Conservation (phyloP, 2,329 filamentous ascomycete species). For the Magnaporthiopsis rhizophila region DNA sequence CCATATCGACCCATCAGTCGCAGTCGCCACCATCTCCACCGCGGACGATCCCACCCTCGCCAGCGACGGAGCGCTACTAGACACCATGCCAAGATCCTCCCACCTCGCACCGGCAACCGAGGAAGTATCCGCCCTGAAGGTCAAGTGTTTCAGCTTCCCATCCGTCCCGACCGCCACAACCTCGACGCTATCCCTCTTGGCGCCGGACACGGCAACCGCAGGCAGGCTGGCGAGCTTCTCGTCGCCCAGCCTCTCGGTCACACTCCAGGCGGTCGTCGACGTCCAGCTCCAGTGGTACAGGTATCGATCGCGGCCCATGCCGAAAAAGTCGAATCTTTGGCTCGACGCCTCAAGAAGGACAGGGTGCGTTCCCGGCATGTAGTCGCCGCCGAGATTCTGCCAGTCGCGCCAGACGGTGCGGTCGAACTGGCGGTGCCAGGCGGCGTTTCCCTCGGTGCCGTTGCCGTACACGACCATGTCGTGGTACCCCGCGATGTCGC, state of each 20-base stretch:
- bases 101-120: neutral
- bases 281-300: constrained; percentile 4
- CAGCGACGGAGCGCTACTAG: neutral
- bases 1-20: constrained; percentile 5
- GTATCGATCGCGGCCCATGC: neutral
- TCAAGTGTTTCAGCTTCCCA: constrained; percentile 3
- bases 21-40: neutral
- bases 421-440: constrained; percentile 2
- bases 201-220: neutral
- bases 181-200: neutral
- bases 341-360: constrained; percentile 1
- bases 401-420: neutral
- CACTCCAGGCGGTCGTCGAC: neutral
- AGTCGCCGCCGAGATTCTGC: neutral
- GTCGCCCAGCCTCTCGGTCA: neutral
- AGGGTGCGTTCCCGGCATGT: constrained; percentile 1
- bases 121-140: neutral
- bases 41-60: neutral
- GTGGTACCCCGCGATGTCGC: constrained; percentile 1
- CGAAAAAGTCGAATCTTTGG: constrained; percentile 1
- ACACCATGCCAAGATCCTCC: constrained; percentile 6
- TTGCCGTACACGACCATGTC: constrained; percentile 4
- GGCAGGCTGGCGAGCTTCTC: constrained; percentile 4
- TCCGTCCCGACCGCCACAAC: constrained; percentile 4
- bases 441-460: neutral